Conservation (phyloP, 139 green algal genomes). For the Chlamydomonas sp. region DNA sequence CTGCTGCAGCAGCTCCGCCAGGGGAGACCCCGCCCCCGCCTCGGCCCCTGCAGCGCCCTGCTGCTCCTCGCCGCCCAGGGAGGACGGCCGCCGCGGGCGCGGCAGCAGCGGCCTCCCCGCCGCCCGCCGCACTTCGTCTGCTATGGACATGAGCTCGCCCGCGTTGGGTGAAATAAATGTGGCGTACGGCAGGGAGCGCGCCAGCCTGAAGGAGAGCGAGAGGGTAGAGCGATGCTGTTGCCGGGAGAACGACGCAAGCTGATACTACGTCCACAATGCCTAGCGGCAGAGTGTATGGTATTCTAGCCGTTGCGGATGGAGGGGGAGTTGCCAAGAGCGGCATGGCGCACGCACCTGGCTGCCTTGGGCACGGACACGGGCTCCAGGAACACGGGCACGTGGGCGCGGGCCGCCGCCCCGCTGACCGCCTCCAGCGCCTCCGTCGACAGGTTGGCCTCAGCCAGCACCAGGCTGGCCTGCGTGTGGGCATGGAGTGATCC, state of each 20-base stretch:
- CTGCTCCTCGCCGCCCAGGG: no score
- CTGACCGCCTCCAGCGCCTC: conserved; percentile 51
- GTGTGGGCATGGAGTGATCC: background rate
- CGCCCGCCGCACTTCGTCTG: conserved; percentile 36
- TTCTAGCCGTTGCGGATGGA: no score
- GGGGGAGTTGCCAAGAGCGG: no score
- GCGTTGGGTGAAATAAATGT: conserved; percentile 66
- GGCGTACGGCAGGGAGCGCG: conserved; percentile 37
- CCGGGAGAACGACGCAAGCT: no score
- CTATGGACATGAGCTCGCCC: conserved; percentile 66
- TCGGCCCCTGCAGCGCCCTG: background rate
- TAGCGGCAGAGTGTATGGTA: no score
- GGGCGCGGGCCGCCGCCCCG: conserved; percentile 33
- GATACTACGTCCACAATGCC: no score
- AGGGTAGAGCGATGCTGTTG: background rate
- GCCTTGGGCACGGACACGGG: conserved; percentile 77
- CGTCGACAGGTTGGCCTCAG: conserved; percentile 66
- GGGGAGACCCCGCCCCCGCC: background rate
- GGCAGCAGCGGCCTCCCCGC: conserved; percentile 26
- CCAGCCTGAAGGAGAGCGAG: conserved; percentile 29
- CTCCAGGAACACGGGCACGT: conserved; percentile 71
- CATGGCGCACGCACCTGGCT: conserved; percentile 41
- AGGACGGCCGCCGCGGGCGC: background rate
- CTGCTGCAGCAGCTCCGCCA: conserved; percentile 42
- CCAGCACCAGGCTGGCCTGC: conserved; percentile 54